Percentiles rank a stretch among this genome's conserved stretches.
phyloP scores from a whole-genome alignment of 805 yeast species.

The Wickerhamomyces alni region DNA sequence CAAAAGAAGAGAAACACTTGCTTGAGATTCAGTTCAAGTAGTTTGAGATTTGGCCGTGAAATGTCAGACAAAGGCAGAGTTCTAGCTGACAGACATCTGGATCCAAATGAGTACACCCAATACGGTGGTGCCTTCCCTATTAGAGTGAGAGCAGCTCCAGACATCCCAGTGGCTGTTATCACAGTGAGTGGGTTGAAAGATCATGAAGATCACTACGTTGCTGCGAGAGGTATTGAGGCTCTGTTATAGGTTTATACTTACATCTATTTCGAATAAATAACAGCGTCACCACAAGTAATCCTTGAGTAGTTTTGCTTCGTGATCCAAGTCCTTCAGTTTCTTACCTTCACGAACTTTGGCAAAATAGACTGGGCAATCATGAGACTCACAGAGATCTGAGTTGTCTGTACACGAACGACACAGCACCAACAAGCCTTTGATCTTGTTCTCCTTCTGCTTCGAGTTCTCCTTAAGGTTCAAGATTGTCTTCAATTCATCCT shows the following conservation, averaged over 20 bases:
- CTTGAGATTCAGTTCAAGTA: slow-evolving; percentile 40
- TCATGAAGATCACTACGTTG: slow-evolving; percentile 47
- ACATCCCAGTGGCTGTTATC: slow-evolving; percentile 38
- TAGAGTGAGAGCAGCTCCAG: slow-evolving; percentile 23
- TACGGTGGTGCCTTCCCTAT: slow-evolving; percentile 58
- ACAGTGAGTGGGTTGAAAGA: slow-evolving; percentile 54
- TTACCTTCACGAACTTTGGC: slow-evolving; percentile 39
- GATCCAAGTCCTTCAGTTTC: slow-evolving; percentile 20
- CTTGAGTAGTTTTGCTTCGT: slow-evolving; percentile 3
- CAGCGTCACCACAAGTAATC: slow-evolving; percentile 10
- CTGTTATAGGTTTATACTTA: too few species aligned
- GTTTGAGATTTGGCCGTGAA: slow-evolving; percentile 41
- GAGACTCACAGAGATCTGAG: slow-evolving; percentile 45
- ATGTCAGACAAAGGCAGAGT: slow-evolving; percentile 31
- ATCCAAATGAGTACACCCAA: slow-evolving; percentile 38
- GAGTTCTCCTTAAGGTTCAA: slow-evolving; percentile 25
- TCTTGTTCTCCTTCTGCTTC: slow-evolving; percentile 22
- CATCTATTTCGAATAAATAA: not conserved
- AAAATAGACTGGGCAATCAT: slow-evolving; percentile 61
- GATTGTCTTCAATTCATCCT: slow-evolving; percentile 31
- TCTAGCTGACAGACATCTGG: slow-evolving; percentile 33
- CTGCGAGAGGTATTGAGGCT: slow-evolving; percentile 31
- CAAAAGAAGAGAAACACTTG: slow-evolving; percentile 43
- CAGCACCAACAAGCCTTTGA: slow-evolving; percentile 24
- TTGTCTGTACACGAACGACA: slow-evolving; percentile 34